Evolutionary conservation across 352 stramenopile species (phyloP).

Genomic region (Thalassiosira ordinaria): DNA sequence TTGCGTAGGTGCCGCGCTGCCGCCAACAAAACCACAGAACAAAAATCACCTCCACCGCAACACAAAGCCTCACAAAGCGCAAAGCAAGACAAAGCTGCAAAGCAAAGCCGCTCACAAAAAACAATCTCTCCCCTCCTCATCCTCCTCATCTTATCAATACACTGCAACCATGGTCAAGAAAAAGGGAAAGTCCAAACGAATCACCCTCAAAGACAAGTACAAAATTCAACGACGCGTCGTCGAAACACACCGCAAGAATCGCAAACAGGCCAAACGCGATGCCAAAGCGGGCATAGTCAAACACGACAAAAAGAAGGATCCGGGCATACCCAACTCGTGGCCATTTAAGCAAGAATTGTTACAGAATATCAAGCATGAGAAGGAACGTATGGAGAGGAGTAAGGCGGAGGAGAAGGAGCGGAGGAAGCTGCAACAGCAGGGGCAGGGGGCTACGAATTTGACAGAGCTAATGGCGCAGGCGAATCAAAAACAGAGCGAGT

Average conservation of each 20-base stretch:
- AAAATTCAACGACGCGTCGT: constrained; percentile 89
- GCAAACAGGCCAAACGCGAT: constrained; percentile 90
- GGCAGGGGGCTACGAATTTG: constrained; percentile 59
- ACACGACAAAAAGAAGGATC: constrained; percentile 93
- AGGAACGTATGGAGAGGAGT: constrained; percentile 78
- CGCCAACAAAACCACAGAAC: not conserved
- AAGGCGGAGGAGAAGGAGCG: constrained; percentile 74
- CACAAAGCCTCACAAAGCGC: too few relatives aligned
- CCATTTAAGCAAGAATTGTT: constrained; percentile 96
- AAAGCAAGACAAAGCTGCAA: constrained; percentile 27
- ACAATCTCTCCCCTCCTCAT: constrained; percentile 7
- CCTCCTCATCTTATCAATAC: constrained; percentile 4
- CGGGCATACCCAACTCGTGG: constrained; percentile 98
- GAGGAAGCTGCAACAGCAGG: constrained; percentile 52
- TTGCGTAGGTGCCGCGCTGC: not conserved
- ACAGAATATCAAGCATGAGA: constrained; percentile 75
- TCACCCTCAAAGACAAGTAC: constrained; percentile 99
- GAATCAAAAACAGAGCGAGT: constrained; percentile 63
- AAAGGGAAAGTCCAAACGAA: constrained; percentile 97
- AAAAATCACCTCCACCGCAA: too few relatives aligned
- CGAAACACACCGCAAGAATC: constrained; percentile 94
- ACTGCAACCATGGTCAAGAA: constrained; percentile 96
- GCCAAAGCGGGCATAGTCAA: constrained; percentile 85
- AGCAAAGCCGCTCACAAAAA: not conserved
- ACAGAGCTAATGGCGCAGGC: constrained; percentile 69